A percentile compares a stretch with the other conserved stretches of the same genome.
Conservation (phyloP, 371 early-diverging fungal species). For the Apophysomyces sp. region DNA sequence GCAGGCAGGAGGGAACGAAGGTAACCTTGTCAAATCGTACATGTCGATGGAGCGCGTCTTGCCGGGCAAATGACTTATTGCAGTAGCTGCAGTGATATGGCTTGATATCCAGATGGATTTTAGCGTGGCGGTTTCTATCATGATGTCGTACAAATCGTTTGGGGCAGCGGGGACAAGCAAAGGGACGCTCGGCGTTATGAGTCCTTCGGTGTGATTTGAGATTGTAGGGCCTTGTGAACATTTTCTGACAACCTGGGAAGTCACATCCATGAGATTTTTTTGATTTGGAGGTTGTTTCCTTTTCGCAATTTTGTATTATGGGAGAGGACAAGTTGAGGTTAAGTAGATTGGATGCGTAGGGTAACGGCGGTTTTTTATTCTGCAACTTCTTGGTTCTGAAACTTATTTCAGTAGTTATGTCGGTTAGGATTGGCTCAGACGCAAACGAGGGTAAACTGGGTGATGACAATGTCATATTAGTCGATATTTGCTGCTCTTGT, state of each 20-base stretch:
- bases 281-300: background rate
- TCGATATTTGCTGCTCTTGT: too few species aligned
- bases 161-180: slow-evolving; percentile 63
- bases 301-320: background rate
- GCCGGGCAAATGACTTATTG: slow-evolving; percentile 72
- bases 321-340: background rate
- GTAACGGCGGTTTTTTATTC: background rate
- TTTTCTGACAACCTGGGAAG: slow-evolving; percentile 59
- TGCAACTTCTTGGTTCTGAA: background rate
- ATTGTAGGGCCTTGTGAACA: slow-evolving; percentile 82
- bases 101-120: slow-evolving; percentile 66
- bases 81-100: slow-evolving; percentile 65
- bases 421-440: background rate
- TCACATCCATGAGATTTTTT: slow-evolving; percentile 14
- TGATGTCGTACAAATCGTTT: slow-evolving; percentile 70
- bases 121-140: slow-evolving; percentile 81
- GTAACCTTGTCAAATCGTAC: slow-evolving; percentile 13
- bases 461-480: too few species aligned
- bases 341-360: slow-evolving; percentile 11
- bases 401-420: background rate
- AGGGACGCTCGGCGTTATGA: slow-evolving; percentile 75
- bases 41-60: slow-evolving; percentile 73
- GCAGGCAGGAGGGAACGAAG: background rate
- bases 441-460: too few species aligned
- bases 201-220: slow-evolving; percentile 79